Conservation (phyloP, 176 grass and related monocot species). For the Oryza meridionalis region DNA sequence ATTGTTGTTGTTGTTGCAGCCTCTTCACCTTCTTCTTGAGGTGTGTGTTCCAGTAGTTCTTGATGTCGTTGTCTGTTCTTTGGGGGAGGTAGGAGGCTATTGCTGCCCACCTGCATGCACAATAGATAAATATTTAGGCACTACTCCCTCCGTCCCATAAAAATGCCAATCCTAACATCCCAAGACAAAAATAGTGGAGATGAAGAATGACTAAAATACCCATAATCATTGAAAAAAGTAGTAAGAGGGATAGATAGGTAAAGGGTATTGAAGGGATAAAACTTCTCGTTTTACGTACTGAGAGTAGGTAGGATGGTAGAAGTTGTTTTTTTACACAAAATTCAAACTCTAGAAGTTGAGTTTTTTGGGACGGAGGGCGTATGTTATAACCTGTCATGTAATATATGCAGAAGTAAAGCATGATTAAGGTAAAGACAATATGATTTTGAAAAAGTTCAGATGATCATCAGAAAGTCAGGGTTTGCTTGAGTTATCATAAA, state of each 20-base stretch:
- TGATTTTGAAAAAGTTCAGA: neutral
- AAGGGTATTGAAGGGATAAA: too few species aligned
- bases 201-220: too few species aligned
- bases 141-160: too few species aligned
- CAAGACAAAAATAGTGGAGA: too few species aligned
- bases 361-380: too few species aligned
- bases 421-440: neutral
- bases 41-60: slow-evolving; percentile 75
- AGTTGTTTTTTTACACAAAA: too few species aligned
- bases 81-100: slow-evolving; percentile 66
- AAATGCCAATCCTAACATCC: too few species aligned
- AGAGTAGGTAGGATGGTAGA: too few species aligned
- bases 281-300: too few species aligned
- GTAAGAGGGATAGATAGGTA: too few species aligned
- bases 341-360: too few species aligned
- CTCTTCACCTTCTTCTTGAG: slow-evolving; percentile 71
- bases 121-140: neutral
- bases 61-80: slow-evolving; percentile 66
- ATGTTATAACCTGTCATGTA: neutral
- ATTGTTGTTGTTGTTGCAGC: slow-evolving; percentile 36
- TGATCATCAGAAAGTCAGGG: neutral
- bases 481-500: neutral
- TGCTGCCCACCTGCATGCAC: slow-evolving; percentile 52
- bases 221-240: too few species aligned
- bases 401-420: neutral